Base-by-base conservation (phyloP, 805 yeast species). In the Pichia deserticola region DNA sequence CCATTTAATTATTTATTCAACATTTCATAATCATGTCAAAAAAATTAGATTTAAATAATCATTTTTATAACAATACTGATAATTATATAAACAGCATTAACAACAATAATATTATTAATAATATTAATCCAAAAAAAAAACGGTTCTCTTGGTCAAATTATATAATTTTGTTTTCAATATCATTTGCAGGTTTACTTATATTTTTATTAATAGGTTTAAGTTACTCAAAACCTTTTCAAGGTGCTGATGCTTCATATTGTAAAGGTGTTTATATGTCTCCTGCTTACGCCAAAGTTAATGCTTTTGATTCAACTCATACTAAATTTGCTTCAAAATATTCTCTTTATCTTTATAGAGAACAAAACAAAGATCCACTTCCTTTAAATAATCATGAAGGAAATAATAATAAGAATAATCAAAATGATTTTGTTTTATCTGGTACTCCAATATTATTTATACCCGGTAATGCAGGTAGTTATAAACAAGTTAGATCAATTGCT, bases 401-500 rank as follows among this genome's bases (percentile, higher is more conserved):
- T 20, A 20, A 20, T 20, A 20, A 30, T 30, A 7, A 6, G 9
- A 63, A 65, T 27, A 68, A 75, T 33, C 44, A 50, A 2, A 51
- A 53, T 13, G 42, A 55, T 5, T 54, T 64, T 10, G 51, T 57
- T 33, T 55, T 77, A 20, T 74, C 72, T 48, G 98, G 98, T 0
- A 76, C 86, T 1, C 99, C 99, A 0, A 89, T 89, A 1, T 69
- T 93, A 13, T 93, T 93, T 65, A 85, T 95, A 39, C 99, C 99
- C 0, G 99, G 99, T 0, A 93, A 95, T 62, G 99, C 99, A 0
- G 99, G 99, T 1, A 84, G 95, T 50, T 89, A 80, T 64, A 78
- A 81, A 55, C 99, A 93, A 65, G 95, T 79, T 9, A 72, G 99
- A 47, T 87, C 97, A 1, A 77, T 92, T n/a, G 98, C 97, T 0